A percentile compares a stretch with the other conserved stretches of the same genome.
phyloP scores from a whole-genome alignment of 2,329 filamentous ascomycete species.

The Aspergillus hortae region DNA sequence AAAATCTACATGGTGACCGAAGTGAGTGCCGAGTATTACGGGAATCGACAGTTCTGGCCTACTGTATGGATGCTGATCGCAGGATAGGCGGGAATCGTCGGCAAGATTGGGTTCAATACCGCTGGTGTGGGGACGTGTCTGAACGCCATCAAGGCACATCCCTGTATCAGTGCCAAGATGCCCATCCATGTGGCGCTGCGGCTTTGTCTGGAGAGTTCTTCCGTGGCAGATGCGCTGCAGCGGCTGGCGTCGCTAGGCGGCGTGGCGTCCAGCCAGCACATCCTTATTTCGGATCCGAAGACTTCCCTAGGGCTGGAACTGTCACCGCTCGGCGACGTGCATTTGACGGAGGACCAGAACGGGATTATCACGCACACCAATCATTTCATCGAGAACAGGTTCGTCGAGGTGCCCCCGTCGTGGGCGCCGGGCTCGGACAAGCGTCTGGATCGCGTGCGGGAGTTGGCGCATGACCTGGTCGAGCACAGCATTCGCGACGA shows the following conservation, averaged over 20 bases:
- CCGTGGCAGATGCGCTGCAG: conserved; percentile 45
- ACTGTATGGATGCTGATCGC: not conserved
- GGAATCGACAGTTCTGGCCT: not conserved
- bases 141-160: conserved; percentile 59
- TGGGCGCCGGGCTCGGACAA: conserved; percentile 33
- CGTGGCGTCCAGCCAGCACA: conserved; percentile 55
- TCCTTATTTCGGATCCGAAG: conserved; percentile 50
- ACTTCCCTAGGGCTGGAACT: conserved; percentile 26
- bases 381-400: conserved; percentile 37
- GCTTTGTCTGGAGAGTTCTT: conserved; percentile 51
- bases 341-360: conserved; percentile 32
- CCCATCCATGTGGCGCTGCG: conserved; percentile 62
- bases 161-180: conserved; percentile 50
- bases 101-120: conserved; percentile 64
- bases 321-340: conserved; percentile 26
- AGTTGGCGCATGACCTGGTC: conserved; percentile 24
- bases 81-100: conserved; percentile 51
- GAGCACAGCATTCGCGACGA: conserved; percentile 17
- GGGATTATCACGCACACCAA: conserved; percentile 45
- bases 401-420: conserved; percentile 29
- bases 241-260: conserved; percentile 46
- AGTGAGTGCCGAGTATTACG: conserved; percentile 12
- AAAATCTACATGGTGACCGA: conserved; percentile 56
- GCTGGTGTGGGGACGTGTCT: conserved; percentile 57
- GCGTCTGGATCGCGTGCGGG: conserved; percentile 23